Base-by-base conservation (phyloP, 371 early-diverging fungal genomes). In the Gilbertella persicaria region DNA sequence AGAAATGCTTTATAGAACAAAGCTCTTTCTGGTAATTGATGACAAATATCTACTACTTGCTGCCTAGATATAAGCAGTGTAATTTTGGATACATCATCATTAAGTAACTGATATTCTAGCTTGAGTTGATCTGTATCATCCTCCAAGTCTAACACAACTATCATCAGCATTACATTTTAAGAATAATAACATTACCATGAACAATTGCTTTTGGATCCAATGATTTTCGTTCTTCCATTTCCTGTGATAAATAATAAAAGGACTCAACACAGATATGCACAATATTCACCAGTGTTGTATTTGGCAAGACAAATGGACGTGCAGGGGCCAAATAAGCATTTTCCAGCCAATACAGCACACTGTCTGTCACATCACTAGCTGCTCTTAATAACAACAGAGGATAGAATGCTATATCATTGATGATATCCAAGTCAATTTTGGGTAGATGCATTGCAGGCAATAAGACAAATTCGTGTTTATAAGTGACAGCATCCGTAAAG, bases 201-300 rank as follows among this genome's bases (percentile, higher is more conserved):
- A 33, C 2, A 10, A 33, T 6, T 13, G 10, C 33, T 12, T 10
- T 13, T 33, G 8, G 12, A 33, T 33, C 10, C 13, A 28, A 9
- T 28, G 10, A 33, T 33, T 13, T 23, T n/a, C n/a, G n/a, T 5
- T 42, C 42, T 20, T 42, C 42, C 5, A 3, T 21, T 42, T 42
- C 42, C 9, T 20, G 14, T 8, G 20, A 2, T 3, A 42, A 5
- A 12, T 42, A 13, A 42, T 23, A 23, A 6, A 42, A 14, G 1
- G 42, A 42, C 4, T 42, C 42, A 42, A 42, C 23, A 16, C 42
- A 42, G 21, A 42, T 42, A 42, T 42, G 8, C 1, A 42, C 24
- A 4, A 42, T 42, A 13, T 23, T 4, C 1, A 14, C 23, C 24
- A 42, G 8, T 2, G 4, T 23, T 3, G 13, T 42, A 13, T 16